These are phyloP conservation scores for Trametes sanguinea DNA, from an alignment of 768 basidiomycete species.

Conservation along the genomic window DNA sequence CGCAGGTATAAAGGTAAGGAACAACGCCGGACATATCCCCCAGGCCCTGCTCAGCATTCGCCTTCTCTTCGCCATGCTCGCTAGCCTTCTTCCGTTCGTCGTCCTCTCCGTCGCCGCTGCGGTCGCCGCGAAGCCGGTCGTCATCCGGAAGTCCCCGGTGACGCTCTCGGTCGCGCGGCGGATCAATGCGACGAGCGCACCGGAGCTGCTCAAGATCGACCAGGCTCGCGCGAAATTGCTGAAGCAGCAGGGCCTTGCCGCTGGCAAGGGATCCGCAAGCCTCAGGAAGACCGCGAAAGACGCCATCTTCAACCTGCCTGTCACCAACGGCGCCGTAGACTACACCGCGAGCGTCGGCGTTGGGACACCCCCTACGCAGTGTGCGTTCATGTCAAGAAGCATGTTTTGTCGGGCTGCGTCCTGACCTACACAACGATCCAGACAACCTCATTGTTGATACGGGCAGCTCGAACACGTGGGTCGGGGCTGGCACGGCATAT, in stretches of 20 bases:
- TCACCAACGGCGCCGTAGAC: slow-evolving; percentile 25
- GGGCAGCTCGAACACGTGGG: slow-evolving; percentile 30
- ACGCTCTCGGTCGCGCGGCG: slow-evolving; percentile 24
- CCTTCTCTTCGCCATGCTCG: slow-evolving; percentile 6
- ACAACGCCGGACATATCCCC: background rate
- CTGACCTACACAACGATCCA: background rate
- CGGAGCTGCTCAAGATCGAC: slow-evolving; percentile 22
- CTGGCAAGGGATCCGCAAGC: background rate
- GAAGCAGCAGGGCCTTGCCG: background rate
- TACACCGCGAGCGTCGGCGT: slow-evolving; percentile 41
- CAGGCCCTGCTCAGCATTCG: slow-evolving; percentile 12
- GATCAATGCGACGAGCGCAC: slow-evolving; percentile 24
- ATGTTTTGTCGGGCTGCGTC: too few relatives aligned
- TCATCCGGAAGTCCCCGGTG: slow-evolving; percentile 24
- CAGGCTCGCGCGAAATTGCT: slow-evolving; percentile 24
- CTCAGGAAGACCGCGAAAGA: background rate
- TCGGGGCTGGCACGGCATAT: slow-evolving; percentile 25
- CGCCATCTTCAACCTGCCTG: slow-evolving; percentile 7
- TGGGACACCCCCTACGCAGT: slow-evolving; percentile 48
- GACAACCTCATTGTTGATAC: slow-evolving; percentile 27
- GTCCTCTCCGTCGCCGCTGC: slow-evolving; percentile 1
- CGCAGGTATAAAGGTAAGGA: background rate
- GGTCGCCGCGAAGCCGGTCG: slow-evolving; percentile 16
- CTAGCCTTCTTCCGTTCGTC: slow-evolving; percentile 8
- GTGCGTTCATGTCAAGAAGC: slow-evolving; percentile 1